Evolutionary conservation across 2,329 filamentous ascomycete genomes (phyloP).

Genomic region (Nigrospora osmanthi): DNA sequence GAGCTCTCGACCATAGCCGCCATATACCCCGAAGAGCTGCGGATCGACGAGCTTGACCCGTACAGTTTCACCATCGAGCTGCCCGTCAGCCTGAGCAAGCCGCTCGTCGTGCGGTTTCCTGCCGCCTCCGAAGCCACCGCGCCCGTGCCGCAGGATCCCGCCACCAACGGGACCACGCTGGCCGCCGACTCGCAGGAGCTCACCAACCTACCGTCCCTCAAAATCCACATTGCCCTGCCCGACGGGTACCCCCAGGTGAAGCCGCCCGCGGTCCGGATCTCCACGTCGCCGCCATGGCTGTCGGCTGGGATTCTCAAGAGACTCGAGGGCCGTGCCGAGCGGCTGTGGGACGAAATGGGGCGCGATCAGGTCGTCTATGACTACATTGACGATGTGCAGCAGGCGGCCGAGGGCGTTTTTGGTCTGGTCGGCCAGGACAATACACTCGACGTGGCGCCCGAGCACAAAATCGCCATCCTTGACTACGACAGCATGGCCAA

Average conservation of each 20-base stretch:
- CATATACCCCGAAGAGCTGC: constrained; percentile 58
- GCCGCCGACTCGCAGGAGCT: constrained; percentile 38
- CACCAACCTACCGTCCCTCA: constrained; percentile 50
- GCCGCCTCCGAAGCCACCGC: constrained; percentile 29
- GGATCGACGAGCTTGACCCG: constrained; percentile 30
- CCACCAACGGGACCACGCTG: constrained; percentile 2
- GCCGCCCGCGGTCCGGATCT: constrained; percentile 43
- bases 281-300: constrained; percentile 51
- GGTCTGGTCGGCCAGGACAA: constrained; percentile 42
- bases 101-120: constrained; percentile 51
- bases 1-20: constrained; percentile 55
- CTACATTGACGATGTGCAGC: constrained; percentile 57
- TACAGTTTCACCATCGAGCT: constrained; percentile 49
- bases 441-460: constrained; percentile 41
- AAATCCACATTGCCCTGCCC: constrained; percentile 45
- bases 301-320: constrained; percentile 34
- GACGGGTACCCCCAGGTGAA: constrained; percentile 46
- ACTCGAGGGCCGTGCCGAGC: constrained; percentile 41
- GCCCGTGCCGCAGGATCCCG: constrained; percentile 7
- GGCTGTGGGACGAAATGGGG: constrained; percentile 56
- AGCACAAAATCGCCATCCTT: constrained; percentile 63
- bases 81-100: constrained; percentile 44
- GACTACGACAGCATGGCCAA: constrained; percentile 73
- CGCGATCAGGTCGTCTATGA: constrained; percentile 51
- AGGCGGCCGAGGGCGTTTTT: constrained; percentile 52